A percentile compares a stretch with the other conserved stretches of the same genome.
phyloP scores from a whole-genome alignment of 2,329 filamentous ascomycete genomes.

The Aphanocladium album region DNA sequence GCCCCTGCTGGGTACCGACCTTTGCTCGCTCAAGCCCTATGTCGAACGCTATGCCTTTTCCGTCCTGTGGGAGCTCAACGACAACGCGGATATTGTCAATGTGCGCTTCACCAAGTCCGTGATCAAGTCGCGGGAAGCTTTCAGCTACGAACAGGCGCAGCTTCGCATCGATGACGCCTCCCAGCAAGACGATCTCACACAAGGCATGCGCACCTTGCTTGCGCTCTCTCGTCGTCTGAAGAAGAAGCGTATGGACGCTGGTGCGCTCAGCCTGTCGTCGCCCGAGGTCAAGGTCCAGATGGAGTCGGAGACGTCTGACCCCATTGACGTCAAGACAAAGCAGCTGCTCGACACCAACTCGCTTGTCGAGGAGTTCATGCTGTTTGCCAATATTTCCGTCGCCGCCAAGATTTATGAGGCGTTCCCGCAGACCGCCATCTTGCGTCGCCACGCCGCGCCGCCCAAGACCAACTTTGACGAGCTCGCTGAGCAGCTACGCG shows the following conservation, averaged over 20 bases:
- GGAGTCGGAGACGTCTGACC: slow-evolving; percentile 93
- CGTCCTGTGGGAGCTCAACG: slow-evolving; percentile 81
- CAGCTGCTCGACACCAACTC: slow-evolving; percentile 92
- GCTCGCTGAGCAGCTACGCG: slow-evolving; percentile 81
- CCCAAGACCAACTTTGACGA: slow-evolving; percentile 97
- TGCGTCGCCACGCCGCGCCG: slow-evolving; percentile 86
- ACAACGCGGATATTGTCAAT: slow-evolving; percentile 77
- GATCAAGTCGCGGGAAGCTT: slow-evolving; percentile 92
- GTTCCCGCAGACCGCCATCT: slow-evolving; percentile 91
- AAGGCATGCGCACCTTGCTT: slow-evolving; percentile 81
- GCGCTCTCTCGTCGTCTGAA: slow-evolving; percentile 88
- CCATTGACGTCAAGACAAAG: slow-evolving; percentile 94
- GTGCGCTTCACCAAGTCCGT: slow-evolving; percentile 96
- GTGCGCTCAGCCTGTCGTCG: slow-evolving; percentile 91
- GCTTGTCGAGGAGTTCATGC: slow-evolving; percentile 97
- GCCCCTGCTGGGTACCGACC: slow-evolving; percentile 88
- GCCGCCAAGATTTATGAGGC: slow-evolving; percentile 84
- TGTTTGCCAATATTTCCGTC: slow-evolving; percentile 94
- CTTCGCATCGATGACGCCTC: slow-evolving; percentile 84
- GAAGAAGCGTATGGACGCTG: slow-evolving; percentile 93
- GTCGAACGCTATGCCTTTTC: slow-evolving; percentile 92
- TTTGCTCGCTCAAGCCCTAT: slow-evolving; percentile 95
- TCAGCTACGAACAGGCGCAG: slow-evolving; percentile 96
- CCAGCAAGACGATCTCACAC: slow-evolving; percentile 82
- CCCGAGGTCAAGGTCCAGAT: slow-evolving; percentile 95